Base-by-base conservation (phyloP, 2,329 filamentous ascomycete genomes). In the Talaromyces sp. region DNA sequence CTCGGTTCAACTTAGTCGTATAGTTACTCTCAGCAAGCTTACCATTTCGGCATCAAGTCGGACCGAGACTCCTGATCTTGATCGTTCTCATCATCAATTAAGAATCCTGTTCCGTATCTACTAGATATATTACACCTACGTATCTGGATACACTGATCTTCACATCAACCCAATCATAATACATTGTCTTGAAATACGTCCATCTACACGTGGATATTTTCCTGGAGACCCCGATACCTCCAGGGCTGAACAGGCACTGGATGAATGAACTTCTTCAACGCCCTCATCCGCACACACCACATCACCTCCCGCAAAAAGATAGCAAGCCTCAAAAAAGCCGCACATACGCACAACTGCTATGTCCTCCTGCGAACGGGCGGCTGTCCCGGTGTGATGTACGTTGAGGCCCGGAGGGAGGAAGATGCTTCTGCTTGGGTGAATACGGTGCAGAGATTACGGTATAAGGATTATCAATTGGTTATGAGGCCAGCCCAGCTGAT, bases 281-380 rank as follows among this genome's bases (percentile, higher is more conserved):
- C 89, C 35, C 80, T 93, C 54, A 91, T 93, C 67, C 86, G 89
- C 61, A 93, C 90, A 0, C 90, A 93, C 70, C 90, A 93, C 75
- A 92, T 93, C 72, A 93, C 90, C 3, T 92, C 89, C 0, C 88
- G 90, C 68, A 92, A 92, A 74, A 93, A 93, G 73, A 83, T 89
- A 52, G 79, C 82, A 31, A 82, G 82, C 64, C 82, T 93, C 25
- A 89, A 90, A 74, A 87, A 88, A 2, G 84, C 86, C 3, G 87
- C 89, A 7, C 82, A 85, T 37, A 81, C 84, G 56, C 80, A 85
- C 69, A 79, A 87, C 64, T 84, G 88, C 60, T 89, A 85, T 68
- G 86, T 89, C 1, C 79, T 93, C 3, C 79, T 92, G 1, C 85
- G 90, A 31, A 87, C 84, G 67, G 89, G 90, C 11, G 86, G 87